Evolutionary conservation across 164 flowering plant species (phyloP), one percentile per base, ranked within the genome.

Genomic region (Dillenia turbinata): DNA sequence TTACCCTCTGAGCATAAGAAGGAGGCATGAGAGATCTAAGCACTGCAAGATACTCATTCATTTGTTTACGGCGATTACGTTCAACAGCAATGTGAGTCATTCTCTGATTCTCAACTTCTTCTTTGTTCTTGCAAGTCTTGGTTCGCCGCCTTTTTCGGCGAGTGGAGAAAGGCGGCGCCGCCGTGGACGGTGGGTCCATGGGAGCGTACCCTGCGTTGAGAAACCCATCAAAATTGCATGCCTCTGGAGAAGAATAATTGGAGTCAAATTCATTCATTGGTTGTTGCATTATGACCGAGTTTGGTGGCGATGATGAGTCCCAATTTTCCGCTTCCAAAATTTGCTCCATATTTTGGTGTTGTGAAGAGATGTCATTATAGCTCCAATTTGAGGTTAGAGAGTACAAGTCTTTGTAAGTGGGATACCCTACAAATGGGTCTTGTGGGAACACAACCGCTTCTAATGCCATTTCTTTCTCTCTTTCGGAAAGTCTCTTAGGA

Each of bases 81-180:
- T 84, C 88, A 10, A 79, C 83, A 2, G 81, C 82, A 67, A 84
- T 84, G 79, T 84, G 88, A 59, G 82, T 83, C 82, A 81, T 81
- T 60, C 88, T 77, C 63, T 83, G 88, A 56, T 65, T 81, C 74
- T 83, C 85, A 12, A 81, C 72, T 45, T 84, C 85, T 65, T 84
- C 85, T 56, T 76, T 73, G 70, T 79, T 84, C 73, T 79, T 81
- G 56, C 68, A 52, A 12, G 61, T 64, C 67, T 50, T 83, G 4
- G 74, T 58, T 9, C 80, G 73, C 52, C 82, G 63, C 48, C 85
- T 69, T 66, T 79, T 79, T 13, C 74, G 63, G 9, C 80, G 66
- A 5, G 50, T 57, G 0, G 49, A 26, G 12, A 65, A 66, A 1
- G 65, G 63, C 1, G 66, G 24, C 10, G 54, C 50, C 47, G 56